Evolutionary conservation across 2,329 filamentous ascomycete genomes (phyloP), one percentile per base, ranked within the genome.

Genomic region (Trichoderma sp.): DNA sequence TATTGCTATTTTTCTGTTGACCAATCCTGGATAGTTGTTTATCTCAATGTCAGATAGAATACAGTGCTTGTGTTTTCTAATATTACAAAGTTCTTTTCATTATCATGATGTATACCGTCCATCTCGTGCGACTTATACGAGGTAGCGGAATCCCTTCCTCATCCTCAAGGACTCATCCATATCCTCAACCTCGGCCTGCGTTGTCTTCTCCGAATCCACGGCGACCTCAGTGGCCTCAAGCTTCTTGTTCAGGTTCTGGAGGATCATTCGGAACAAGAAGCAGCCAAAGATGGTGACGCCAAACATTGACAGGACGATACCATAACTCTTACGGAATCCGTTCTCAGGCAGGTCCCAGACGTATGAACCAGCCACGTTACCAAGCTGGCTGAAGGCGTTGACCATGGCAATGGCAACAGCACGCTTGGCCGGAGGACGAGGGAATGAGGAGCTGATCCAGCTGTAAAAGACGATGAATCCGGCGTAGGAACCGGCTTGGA

Each of bases 231-330:
- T 79, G n/a, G 73, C 75, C 69, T 82, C 83, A 11, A 86, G 76
- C 78, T 83, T 79, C 74, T 77, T 80, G 78, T 86, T 86, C 70
- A 85, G 74, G 66, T 78, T 75, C 6, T 75, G 68, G 5, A 88
- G 79, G 67, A 86, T 82, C 71, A 79, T 68, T 24, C 82, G 80
- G 79, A 87, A 84, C 37, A 77, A 68, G 63, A 78, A 81, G 76
- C 84, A 88, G 5, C 86, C 86, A 0, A 81, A 43, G 37, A 88
- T 84, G 0, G 88, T 86, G 51, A 87, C 73, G 4, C 86, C 86
- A 73, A 89, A 90, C 88, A 90, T 90, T 74, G 86, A 81, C 16
- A 85, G 83, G 5, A 90, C 88, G 68, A 90, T 88, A 4, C 86
- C 88, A 73, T 90, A 90, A 70, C 86, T 89, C 79, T 87, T 85